These are phyloP conservation scores for Suillus occidentalis DNA, from an alignment of 768 basidiomycete species.

Conservation along the genomic window DNA sequence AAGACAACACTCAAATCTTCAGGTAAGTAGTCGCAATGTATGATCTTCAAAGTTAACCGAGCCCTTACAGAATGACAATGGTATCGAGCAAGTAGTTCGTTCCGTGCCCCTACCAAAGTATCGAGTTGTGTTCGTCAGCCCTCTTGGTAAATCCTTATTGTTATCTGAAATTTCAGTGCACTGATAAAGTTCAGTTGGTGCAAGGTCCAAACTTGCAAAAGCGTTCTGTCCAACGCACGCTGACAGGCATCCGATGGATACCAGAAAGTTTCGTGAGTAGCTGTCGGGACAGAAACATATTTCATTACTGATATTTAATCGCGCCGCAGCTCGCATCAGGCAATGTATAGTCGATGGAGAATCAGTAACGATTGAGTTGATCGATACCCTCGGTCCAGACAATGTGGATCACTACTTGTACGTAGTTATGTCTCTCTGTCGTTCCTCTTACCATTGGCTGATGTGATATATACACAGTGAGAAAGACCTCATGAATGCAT, in stretches of 20 bases:
- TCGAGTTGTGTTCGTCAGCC: constrained; percentile 1
- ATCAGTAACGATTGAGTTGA: background rate
- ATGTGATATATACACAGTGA: background rate
- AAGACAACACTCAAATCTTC: background rate
- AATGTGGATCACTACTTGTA: background rate
- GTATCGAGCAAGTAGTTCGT: background rate
- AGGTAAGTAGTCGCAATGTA: background rate
- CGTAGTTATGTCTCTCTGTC: background rate
- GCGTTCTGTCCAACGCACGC: background rate
- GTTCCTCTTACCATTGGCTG: background rate
- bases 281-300: no score
- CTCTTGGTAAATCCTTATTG: background rate
- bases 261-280: constrained; percentile 1
- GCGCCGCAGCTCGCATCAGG: background rate
- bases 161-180: no score
- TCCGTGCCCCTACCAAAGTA: constrained; percentile 5
- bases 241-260: background rate
- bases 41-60: background rate
- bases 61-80: background rate
- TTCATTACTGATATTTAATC: no score
- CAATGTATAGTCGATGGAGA: background rate
- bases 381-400: background rate
- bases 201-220: constrained; percentile 1
- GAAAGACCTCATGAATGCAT: background rate
- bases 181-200: background rate